Evolutionary conservation across 164 flowering plant genomes (phyloP).

Genomic region (Litsea cubeba): DNA sequence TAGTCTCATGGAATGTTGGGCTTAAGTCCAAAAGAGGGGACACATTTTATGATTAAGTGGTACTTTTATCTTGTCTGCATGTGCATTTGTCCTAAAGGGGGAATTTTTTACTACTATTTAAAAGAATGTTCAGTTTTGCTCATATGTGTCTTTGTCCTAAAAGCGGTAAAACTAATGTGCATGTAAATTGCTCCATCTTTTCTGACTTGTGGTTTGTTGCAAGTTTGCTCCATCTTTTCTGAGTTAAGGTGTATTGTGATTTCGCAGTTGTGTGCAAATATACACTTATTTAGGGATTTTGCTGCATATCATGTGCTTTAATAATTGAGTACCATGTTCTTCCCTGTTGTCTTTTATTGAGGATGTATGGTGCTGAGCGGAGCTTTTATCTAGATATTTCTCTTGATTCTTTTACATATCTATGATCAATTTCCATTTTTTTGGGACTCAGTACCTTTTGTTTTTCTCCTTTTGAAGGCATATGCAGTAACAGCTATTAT

Average conservation of each 20-base stretch:
- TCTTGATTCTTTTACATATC: background rate
- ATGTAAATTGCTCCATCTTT: background rate
- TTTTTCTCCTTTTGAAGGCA: conserved; percentile 46
- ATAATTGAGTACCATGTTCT: background rate
- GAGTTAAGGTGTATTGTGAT: background rate
- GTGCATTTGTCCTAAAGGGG: too few relatives aligned
- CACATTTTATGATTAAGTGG: too few relatives aligned
- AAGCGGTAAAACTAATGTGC: background rate
- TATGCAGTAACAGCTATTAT: conserved; percentile 94
- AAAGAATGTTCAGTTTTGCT: too few relatives aligned
- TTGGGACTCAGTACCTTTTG: background rate
- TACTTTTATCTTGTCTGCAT: too few relatives aligned
- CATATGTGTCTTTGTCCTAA: too few relatives aligned
- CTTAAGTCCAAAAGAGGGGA: too few relatives aligned
- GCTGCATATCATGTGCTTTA: background rate
- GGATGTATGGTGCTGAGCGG: background rate
- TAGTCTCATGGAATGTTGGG: too few relatives aligned
- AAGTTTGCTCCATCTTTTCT: background rate
- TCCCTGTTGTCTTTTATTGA: background rate
- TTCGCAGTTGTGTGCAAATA: background rate
- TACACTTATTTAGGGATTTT: background rate
- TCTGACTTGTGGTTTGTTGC: background rate
- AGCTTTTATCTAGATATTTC: background rate
- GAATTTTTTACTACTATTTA: too few relatives aligned
- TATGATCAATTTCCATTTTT: background rate